Conservation (phyloP, 495 filamentous ascomycete genomes). For the Penicillium psychrofluorescens region DNA sequence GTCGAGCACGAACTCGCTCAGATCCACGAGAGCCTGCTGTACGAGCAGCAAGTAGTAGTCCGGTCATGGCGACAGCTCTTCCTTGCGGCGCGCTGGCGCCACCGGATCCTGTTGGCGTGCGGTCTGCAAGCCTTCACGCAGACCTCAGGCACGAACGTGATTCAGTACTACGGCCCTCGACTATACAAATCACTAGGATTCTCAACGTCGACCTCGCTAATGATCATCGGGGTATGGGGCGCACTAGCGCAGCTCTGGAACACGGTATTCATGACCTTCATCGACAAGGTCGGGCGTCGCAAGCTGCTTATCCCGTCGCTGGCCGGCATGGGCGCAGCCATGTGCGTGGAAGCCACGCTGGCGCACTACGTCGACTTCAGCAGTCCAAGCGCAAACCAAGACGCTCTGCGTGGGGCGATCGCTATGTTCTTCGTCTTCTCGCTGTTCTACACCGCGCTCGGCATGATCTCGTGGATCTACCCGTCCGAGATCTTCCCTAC, state of each 20-base stretch:
- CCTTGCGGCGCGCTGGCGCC: conserved; percentile 33
- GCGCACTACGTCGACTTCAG: conserved; percentile 23
- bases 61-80: conserved; percentile 39
- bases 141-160: conserved; percentile 45
- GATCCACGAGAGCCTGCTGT: conserved; percentile 36
- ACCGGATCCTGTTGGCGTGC: conserved; percentile 42
- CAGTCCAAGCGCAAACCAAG: conserved; percentile 17
- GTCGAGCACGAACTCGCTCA: conserved; percentile 38
- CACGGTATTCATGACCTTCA: conserved; percentile 41
- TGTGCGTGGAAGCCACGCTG: conserved; percentile 42
- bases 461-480: conserved; percentile 50
- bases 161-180: conserved; percentile 43
- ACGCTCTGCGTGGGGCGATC: conserved; percentile 45
- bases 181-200: conserved; percentile 44
- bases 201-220: conserved; percentile 36
- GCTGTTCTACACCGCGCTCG: conserved; percentile 47
- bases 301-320: conserved; percentile 46
- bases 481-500: conserved; percentile 52
- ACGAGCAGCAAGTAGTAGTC: conserved; percentile 25
- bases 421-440: conserved; percentile 53
- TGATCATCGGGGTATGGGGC: conserved; percentile 46
- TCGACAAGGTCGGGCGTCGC: conserved; percentile 45
- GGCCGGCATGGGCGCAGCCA: conserved; percentile 43
- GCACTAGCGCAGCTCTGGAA: conserved; percentile 45
- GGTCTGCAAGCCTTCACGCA: conserved; percentile 49